Evolutionary conservation across 2,329 filamentous ascomycete species (phyloP), one percentile per base, ranked within the genome.

Genomic region (Phaeosphaeriaceae sp.): DNA sequence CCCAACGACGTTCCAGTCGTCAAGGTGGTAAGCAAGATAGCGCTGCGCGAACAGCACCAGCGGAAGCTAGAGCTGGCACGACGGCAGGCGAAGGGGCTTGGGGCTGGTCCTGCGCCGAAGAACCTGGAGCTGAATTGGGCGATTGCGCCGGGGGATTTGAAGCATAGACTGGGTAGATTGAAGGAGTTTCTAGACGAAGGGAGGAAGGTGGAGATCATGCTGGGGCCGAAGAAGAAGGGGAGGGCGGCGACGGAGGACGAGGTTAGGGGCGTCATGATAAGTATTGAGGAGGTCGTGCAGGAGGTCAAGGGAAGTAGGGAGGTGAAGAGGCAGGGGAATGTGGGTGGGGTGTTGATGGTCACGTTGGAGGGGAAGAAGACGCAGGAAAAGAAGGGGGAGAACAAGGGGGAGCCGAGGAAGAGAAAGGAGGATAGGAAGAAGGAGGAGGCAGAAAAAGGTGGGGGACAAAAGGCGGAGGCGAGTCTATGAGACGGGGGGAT

Each of bases 51-150:
- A 58, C 76, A 81, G 63, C 82, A 82, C 60, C 77, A 82, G 60
- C 80, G 78, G 63, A 79, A 80, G 61, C 76, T 78, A 67, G 81
- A 76, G 2, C 59, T 73, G 63, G 79, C 74, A 53, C 80, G 81
- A 47, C 78, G 80, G 57, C 66, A 72, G 20, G 70, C 79, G 36
- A 83, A 66, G 40, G 67, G 68, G 1, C 54, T 61, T 36, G 54
- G 61, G 11, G 53, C 63, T 5, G 67, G 60, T 3, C 62, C 62
- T 13, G 42, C 81, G 63, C 73, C 77, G 17, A 97, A 97, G 80
- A 89, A 89, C 72, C 77, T 97, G n/a, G 93, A 97, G 79, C 68
- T 98, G 68, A 94, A 92, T 76, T 98, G 93, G 93, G 88, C 89
- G 33, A 96, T 96, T 70, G 88, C 88, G 60, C 72, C 78, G 13